Conservation (phyloP, 73 alveolate genomes). For the Urostyla sp. region DNA sequence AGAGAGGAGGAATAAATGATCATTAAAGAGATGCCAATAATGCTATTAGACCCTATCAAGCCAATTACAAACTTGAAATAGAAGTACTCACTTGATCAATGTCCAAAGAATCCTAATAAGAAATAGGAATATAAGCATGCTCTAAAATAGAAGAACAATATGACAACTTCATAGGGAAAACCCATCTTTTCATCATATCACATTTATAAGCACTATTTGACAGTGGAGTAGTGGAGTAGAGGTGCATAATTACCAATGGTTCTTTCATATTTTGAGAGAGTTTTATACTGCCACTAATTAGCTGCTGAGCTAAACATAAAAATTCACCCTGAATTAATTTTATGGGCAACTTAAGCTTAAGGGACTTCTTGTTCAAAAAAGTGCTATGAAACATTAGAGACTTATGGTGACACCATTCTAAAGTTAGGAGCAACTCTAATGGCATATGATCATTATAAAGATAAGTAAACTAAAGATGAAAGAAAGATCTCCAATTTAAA, state of each 20-base stretch:
- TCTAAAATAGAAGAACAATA: slow-evolving; percentile 17
- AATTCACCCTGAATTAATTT: slow-evolving; percentile 36
- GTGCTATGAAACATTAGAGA: slow-evolving; percentile 67
- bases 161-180: slow-evolving; percentile 39
- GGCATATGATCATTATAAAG: slow-evolving; percentile 29
- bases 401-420: slow-evolving; percentile 75
- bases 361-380: background rate
- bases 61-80: background rate
- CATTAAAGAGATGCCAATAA: background rate
- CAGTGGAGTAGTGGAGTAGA: background rate
- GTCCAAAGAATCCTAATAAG: slow-evolving; percentile 8
- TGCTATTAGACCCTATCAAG: slow-evolving; percentile 48
- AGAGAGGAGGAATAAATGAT: background rate
- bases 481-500: background rate
- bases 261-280: slow-evolving; percentile 49
- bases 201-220: slow-evolving; percentile 42
- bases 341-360: slow-evolving; percentile 64
- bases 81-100: slow-evolving; percentile 29
- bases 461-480: slow-evolving; percentile 7
- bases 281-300: slow-evolving; percentile 35
- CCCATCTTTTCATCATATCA: slow-evolving; percentile 37
- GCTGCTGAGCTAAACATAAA: slow-evolving; percentile 26
- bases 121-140: background rate
- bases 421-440: slow-evolving; percentile 57
- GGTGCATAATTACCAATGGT: slow-evolving; percentile 36